Conservation (phyloP, 2,329 filamentous ascomycete species). For the Alternaria conjuncta region DNA sequence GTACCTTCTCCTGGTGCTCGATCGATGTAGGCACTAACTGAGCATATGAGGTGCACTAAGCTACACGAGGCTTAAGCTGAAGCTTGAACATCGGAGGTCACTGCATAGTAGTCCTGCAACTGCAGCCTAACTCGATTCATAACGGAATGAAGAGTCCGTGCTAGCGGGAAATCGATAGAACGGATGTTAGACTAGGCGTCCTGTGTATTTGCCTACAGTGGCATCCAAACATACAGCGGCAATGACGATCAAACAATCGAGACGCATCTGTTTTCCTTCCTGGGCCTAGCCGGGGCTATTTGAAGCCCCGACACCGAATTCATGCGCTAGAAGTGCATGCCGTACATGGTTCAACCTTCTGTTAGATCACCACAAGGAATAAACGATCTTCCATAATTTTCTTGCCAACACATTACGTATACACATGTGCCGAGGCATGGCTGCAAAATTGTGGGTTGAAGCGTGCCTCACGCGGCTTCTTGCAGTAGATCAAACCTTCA, state of each 20-base stretch:
- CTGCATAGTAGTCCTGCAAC: neutral
- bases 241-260: neutral
- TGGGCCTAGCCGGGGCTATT: neutral
- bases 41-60: neutral
- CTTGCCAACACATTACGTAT: neutral
- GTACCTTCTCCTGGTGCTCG: neutral
- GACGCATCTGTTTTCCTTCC: neutral
- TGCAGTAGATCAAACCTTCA: neutral
- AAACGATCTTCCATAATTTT: neutral
- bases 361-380: neutral
- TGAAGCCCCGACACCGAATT: neutral
- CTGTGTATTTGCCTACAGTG: neutral
- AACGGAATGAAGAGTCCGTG: neutral
- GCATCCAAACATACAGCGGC: neutral
- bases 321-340: neutral
- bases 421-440: neutral
- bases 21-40: neutral
- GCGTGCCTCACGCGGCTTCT: neutral
- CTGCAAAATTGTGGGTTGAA: neutral
- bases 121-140: neutral
- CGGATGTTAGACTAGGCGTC: neutral
- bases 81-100: neutral
- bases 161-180: neutral
- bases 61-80: neutral
- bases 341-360: neutral